Base-by-base conservation (phyloP, 2,329 filamentous ascomycete species). In the Neopestalotiopsis sp. region DNA sequence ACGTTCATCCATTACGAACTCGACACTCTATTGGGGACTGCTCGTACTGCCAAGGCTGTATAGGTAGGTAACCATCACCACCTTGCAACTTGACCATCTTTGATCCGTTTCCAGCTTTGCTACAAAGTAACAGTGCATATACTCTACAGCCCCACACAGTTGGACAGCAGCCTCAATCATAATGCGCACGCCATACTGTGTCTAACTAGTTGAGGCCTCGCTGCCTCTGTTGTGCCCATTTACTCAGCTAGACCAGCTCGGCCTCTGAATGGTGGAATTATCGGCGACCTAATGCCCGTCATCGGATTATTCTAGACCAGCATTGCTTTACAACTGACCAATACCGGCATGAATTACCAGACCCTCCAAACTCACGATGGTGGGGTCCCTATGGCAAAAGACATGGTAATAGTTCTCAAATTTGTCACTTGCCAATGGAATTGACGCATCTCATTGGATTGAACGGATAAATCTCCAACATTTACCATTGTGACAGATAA, bases 181-280 rank as follows among this genome's bases (percentile, higher is more conserved):
- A 52, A 52, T 20, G 17, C n/a, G 45, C 45, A 52, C n/a, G 6
- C 45, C 45, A 20, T 20, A 52, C 45, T 52, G 45, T 52, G 45
- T 52, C 45, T 52, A 52, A 52, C 45, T 20, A 6, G n/a, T 20
- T 52, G 4, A 20, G 45, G 45, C 45, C 17, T 52, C 45, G 45
- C 45, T 52, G 1, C n/a, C 34, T 38, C 10, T 38, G 10, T 1
- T 38, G 34, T 38, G 34, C 34, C 4, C 17, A 10, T 3, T n/a
- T 17, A 17, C 2, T 17, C 32, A 34, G 13, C 28, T 13, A 12
- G 13, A 4, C 45, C 32, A 34, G 13, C 28, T 13, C 28, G 4
- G 10, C 14, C n/a, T 61, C 30, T 78, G 69, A 80, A 76, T 81
- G 75, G 79, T 79, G 80, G 80, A 76, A 79, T 75, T 79, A 76